Percentiles rank a stretch among this genome's conserved stretches.
Evolutionary conservation across 495 filamentous ascomycete species (phyloP).

Genomic region (Trichoderma gamsii): DNA sequence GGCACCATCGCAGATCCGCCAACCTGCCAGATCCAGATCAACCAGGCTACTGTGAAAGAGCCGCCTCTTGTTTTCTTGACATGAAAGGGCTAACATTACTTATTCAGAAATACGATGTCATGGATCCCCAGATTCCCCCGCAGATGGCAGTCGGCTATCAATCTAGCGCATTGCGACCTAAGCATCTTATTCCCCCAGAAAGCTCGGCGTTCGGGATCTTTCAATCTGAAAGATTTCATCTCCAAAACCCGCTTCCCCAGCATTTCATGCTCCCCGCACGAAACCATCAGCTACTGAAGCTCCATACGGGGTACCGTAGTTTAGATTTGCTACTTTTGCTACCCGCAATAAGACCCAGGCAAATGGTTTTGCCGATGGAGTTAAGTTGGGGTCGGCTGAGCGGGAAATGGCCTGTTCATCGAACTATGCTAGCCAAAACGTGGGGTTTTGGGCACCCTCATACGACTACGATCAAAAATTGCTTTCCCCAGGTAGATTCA

Average conservation of each 20-base stretch:
- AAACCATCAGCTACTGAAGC: not conserved
- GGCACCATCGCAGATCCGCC: not conserved
- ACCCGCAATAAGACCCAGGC: slow-evolving; percentile 9
- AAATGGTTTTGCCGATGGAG: slow-evolving; percentile 1
- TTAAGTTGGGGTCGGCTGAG: slow-evolving; percentile 5
- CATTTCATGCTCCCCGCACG: not conserved
- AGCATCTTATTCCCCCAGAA: slow-evolving; percentile 13
- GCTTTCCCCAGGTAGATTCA: not conserved
- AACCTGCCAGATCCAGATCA: slow-evolving; percentile 7
- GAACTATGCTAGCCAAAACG: not conserved
- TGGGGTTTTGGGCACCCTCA: slow-evolving; percentile 6
- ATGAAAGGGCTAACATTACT: not conserved
- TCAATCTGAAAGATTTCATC: not conserved
- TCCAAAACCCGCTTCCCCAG: slow-evolving; percentile 8
- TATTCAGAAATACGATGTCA: not conserved
- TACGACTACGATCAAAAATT: not conserved
- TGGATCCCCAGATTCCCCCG: not conserved
- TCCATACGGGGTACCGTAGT: not conserved
- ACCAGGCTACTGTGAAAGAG: not conserved
- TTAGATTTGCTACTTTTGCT: not conserved
- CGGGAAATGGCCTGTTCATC: slow-evolving; percentile 12
- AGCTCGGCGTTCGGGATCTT: slow-evolving; percentile 8
- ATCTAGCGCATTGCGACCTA: not conserved
- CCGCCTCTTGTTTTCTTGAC: not conserved
- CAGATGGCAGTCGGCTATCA: not conserved